Percentiles rank a stretch among this genome's conserved stretches.
These are phyloP conservation scores for Volutella citrinella DNA, from an alignment of 2,329 filamentous ascomycete species.

Conservation along the genomic window DNA sequence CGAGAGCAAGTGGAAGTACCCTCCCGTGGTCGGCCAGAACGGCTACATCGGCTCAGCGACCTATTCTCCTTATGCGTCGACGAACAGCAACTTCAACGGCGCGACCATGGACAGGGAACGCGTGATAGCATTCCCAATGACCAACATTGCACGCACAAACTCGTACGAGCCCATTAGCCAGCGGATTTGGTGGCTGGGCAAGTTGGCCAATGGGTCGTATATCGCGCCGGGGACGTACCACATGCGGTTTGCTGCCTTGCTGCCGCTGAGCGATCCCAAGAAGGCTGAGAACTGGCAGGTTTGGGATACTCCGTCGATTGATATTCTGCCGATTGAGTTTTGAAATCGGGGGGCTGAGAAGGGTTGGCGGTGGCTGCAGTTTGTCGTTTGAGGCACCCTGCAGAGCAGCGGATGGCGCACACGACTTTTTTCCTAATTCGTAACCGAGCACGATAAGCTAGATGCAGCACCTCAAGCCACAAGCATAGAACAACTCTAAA, in stretches of 20 bases:
- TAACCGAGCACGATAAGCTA: too few species aligned
- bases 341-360: too few species aligned
- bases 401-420: too few species aligned
- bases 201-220: constrained; percentile 22
- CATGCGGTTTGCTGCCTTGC: constrained; percentile 22
- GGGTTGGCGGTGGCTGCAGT: too few species aligned
- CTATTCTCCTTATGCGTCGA: constrained; percentile 16
- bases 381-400: too few species aligned
- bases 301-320: too few species aligned
- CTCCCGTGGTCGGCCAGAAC: constrained; percentile 22
- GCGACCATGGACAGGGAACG: constrained; percentile 18
- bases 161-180: too few species aligned
- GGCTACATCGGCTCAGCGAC: constrained; percentile 24
- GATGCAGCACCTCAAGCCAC: too few species aligned
- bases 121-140: constrained; percentile 18
- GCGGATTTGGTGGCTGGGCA: constrained; percentile 25
- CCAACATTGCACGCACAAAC: constrained; percentile 15
- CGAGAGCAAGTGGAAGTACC: constrained; percentile 26
- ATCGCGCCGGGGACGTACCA: constrained; percentile 22
- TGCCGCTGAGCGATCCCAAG: constrained; percentile 19
- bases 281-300: constrained; percentile 21
- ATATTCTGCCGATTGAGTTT: too few species aligned
- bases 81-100: constrained; percentile 15
- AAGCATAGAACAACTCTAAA: too few species aligned
- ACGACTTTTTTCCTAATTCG: too few species aligned